Conservation (phyloP, 2,329 filamentous ascomycete genomes). For the Colletotrichum limetticola region DNA sequence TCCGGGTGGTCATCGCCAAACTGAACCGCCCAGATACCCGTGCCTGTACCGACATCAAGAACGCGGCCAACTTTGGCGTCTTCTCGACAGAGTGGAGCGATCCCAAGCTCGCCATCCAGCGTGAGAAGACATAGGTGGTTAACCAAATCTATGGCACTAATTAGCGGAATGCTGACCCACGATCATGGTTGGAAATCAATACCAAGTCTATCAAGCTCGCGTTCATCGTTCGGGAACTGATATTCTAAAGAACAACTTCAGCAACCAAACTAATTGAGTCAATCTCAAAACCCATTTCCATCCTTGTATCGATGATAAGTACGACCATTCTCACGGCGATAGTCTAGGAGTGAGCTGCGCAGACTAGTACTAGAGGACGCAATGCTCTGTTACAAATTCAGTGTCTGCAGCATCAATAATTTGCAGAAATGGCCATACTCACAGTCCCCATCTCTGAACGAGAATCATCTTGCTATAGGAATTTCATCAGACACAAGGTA, state of each 20-base stretch:
- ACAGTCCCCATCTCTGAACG: not conserved
- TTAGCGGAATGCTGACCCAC: not conserved
- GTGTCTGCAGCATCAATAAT: not conserved
- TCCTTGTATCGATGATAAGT: conserved; percentile 37
- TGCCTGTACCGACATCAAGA: conserved; percentile 41
- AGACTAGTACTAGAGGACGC: conserved; percentile 42
- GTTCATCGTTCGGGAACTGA: conserved; percentile 15
- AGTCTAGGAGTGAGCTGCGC: conserved; percentile 41
- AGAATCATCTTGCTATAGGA: not conserved
- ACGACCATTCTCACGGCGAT: conserved; percentile 14
- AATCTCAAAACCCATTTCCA: conserved; percentile 8
- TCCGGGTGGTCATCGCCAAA: conserved; percentile 50
- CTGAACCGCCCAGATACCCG: conserved; percentile 47
- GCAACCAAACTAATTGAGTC: not conserved
- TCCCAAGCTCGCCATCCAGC: conserved; percentile 41
- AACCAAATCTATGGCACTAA: conserved; percentile 52
- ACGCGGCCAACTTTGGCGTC: conserved; percentile 33
- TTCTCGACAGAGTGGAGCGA: conserved; percentile 13
- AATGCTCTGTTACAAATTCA: not conserved
- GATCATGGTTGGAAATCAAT: no score
- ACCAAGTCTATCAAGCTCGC: conserved; percentile 14
- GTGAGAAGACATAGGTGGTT: conserved; percentile 63
- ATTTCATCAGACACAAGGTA: not conserved
- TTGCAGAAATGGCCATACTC: not conserved
- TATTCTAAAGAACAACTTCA: conserved; percentile 1